Percentiles rank a stretch among this genome's conserved stretches.
phyloP scores from a whole-genome alignment of 2,329 filamentous ascomycete species.

The Zymoseptoria crescenta region DNA sequence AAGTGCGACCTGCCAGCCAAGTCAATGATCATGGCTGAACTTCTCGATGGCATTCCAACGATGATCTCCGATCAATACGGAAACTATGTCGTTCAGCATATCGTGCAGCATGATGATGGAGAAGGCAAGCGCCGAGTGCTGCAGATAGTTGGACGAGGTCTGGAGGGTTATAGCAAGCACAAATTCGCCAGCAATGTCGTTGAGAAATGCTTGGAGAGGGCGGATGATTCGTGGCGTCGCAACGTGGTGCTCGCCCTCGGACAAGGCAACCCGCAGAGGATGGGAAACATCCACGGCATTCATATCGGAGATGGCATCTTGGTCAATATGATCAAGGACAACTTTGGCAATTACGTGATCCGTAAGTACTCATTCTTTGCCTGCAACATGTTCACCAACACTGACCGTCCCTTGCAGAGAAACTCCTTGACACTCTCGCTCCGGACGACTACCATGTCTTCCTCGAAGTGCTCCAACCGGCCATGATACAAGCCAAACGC shows the following conservation, averaged over 20 bases:
- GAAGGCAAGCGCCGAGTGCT: conserved; percentile 69
- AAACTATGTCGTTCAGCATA: conserved; percentile 93
- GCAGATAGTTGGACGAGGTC: conserved; percentile 59
- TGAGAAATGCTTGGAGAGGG: conserved; percentile 77
- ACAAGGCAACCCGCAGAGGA: conserved; percentile 43
- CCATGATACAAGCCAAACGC: conserved; percentile 38
- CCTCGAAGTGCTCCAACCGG: conserved; percentile 35
- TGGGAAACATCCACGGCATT: neutral
- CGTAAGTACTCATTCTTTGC: conserved; percentile 57
- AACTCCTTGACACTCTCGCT: conserved; percentile 53
- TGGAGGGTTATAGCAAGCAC: conserved; percentile 77
- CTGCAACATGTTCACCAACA: neutral
- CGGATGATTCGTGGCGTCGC: conserved; percentile 59
- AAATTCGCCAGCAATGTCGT: conserved; percentile 98
- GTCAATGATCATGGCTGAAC: conserved; percentile 64
- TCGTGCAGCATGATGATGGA: conserved; percentile 69
- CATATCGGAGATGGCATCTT: conserved; percentile 58
- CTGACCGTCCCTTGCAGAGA: conserved; percentile 52
- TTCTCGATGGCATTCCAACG: conserved; percentile 62
- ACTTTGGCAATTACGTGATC: conserved; percentile 92
- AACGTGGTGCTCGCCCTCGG: conserved; percentile 57
- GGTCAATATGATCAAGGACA: conserved; percentile 73
- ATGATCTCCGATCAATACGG: conserved; percentile 84
- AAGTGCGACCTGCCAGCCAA: conserved; percentile 62
- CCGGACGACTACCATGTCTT: conserved; percentile 37